Base-by-base conservation (phyloP, 768 basidiomycete genomes). In the Tulasnella sp. region DNA sequence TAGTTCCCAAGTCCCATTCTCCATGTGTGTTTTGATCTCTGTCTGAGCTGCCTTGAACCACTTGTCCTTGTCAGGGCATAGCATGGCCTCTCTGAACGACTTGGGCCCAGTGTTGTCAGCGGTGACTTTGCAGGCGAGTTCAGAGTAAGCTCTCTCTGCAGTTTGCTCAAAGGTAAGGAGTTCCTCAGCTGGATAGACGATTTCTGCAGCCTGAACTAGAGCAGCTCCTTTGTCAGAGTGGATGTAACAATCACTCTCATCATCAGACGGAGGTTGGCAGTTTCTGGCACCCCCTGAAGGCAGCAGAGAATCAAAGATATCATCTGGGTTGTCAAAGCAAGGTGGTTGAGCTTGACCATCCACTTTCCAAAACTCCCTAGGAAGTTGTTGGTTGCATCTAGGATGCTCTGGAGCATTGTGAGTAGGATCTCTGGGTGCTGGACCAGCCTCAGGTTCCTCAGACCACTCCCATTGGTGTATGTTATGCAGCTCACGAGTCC, bases 1-100 rank as follows among this genome's bases (percentile, higher is more conserved):
- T 19, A 72, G 67, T 29, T 72, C 65, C 75, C 75, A 77, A 22
- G 73, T 77, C 14, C 63, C 42, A 41, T 72, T 72, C 17, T 72
- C 5, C 5, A 72, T 6, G 62, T 66, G 62, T 14, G 37, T 35
- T 5, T 36, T 34, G 9, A 66, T 44, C 32, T 72, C 71, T n/a
- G 11, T 14, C 37, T 66, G n/a, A 32, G 41, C 32, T 7, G 71
- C 71, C 42, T 65, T 64, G 14, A 32, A 29, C 64, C 71, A 67
- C 44, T 67, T 65, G 9, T 74, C 64, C 22, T 67, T 66, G 69
- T 78, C 72, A 16, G 75, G 69, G 14, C 62, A 19, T 17, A n/a
- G 22, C 64, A 76, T 73, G 22, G 75, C 75, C 64, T 79, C 78
- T 19, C n/a, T 22, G 44, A 66, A 67, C 11, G 72, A 36, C 17